These are phyloP conservation scores for Candida hungchunana DNA, from an alignment of 805 yeast species.

Conservation along the genomic window DNA sequence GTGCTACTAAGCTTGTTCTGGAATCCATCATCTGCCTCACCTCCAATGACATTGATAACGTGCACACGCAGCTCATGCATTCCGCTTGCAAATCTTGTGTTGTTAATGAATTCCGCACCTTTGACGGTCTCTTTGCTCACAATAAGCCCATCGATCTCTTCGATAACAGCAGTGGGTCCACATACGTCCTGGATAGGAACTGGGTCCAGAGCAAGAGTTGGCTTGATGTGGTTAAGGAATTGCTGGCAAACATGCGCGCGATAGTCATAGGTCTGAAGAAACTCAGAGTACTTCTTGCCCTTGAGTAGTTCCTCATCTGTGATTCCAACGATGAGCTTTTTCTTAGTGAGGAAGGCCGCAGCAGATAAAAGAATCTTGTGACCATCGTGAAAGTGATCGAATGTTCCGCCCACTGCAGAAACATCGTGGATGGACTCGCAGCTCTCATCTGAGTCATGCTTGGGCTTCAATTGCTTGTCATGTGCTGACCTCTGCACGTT, in stretches of 20 bases:
- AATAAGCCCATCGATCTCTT: conserved; percentile 72
- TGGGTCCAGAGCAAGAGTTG: conserved; percentile 44
- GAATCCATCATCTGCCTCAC: conserved; percentile 50
- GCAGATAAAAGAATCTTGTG: conserved; percentile 81
- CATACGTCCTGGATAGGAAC: conserved; percentile 76
- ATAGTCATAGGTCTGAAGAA: conserved; percentile 50
- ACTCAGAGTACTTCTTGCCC: conserved; percentile 70
- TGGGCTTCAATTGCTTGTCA: not conserved
- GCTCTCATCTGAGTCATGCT: conserved; percentile 17
- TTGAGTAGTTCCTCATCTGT: conserved; percentile 70
- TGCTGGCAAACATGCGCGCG: conserved; percentile 44
- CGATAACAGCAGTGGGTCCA: conserved; percentile 85
- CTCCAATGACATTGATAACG: conserved; percentile 65
- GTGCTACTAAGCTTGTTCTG: conserved; percentile 83
- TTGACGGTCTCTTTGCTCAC: conserved; percentile 73
- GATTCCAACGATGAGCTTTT: conserved; percentile 69
- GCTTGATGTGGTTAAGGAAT: conserved; percentile 48
- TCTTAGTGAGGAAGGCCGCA: conserved; percentile 56
- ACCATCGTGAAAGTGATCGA: conserved; percentile 95
- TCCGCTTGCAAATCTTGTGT: conserved; percentile 52
- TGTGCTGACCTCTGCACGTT: conserved; percentile 9
- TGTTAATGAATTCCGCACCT: conserved; percentile 75
- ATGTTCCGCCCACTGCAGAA: conserved; percentile 89
- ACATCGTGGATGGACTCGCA: conserved; percentile 30
- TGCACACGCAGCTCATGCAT: conserved; percentile 48